These are phyloP conservation scores for Aureobasidium sp. DNA, from an alignment of 2,329 filamentous ascomycete species.

Conservation along the genomic window DNA sequence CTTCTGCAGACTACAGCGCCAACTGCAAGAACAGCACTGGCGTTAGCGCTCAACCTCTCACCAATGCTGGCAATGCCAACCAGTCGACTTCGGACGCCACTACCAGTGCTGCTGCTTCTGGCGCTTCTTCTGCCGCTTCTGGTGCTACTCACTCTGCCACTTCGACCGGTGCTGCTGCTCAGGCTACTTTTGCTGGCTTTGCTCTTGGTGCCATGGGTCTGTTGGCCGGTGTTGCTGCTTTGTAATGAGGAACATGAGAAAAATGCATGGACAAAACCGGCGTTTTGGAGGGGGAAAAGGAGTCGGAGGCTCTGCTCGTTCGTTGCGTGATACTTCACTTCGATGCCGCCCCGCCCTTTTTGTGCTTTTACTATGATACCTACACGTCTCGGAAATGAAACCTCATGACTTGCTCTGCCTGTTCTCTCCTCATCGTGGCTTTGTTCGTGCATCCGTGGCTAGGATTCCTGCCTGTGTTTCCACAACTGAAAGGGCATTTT, in stretches of 20 bases:
- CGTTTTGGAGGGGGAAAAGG: neutral
- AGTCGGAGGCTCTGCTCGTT: neutral
- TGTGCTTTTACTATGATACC: slow-evolving; percentile 13
- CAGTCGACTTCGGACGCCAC: slow-evolving; percentile 17
- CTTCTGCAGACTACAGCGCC: slow-evolving; percentile 37
- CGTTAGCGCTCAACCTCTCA: slow-evolving; percentile 40
- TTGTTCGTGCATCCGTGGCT: neutral
- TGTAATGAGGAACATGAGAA: slow-evolving; percentile 9
- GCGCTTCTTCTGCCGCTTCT: slow-evolving; percentile 11
- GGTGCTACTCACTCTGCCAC: slow-evolving; percentile 17
- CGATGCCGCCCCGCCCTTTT: neutral
- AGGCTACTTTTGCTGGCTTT: slow-evolving; percentile 30
- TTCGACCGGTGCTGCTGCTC: slow-evolving; percentile 25
- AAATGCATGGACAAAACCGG: neutral
- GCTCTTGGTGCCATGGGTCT: slow-evolving; percentile 31
- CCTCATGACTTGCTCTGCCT: neutral
- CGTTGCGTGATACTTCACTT: neutral
- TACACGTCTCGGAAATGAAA: slow-evolving; percentile 5
- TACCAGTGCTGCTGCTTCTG: slow-evolving; percentile 6
- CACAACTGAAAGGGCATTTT: too few species aligned
- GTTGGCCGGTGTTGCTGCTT: slow-evolving; percentile 20
- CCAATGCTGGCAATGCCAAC: slow-evolving; percentile 27
- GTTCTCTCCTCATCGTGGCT: neutral
- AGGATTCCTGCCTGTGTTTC: too few species aligned
- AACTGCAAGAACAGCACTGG: slow-evolving; percentile 55